Evolutionary conservation across 257 asterid species (phyloP).

Genomic region (Anisodus acutangulus): DNA sequence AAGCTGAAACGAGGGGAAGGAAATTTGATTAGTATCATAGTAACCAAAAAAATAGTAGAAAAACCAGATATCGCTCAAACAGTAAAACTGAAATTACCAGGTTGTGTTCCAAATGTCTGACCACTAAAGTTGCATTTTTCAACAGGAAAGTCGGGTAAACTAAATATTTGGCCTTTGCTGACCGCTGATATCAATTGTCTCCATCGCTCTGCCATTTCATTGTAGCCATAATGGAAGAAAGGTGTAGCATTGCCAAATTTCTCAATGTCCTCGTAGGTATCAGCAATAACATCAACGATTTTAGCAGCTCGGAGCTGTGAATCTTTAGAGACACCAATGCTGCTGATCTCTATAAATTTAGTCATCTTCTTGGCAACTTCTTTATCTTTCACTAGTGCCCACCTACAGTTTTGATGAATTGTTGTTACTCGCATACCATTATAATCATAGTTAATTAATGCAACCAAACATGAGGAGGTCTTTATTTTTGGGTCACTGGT

Average conservation of each 20-base stretch:
- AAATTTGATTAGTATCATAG: not conserved
- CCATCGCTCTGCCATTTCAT: constrained; percentile 72
- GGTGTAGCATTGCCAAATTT: constrained; percentile 39
- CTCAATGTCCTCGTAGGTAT: constrained; percentile 48
- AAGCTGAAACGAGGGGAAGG: constrained; percentile 49
- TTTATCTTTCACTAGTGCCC: constrained; percentile 87
- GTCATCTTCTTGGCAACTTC: constrained; percentile 83
- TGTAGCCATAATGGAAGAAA: constrained; percentile 65
- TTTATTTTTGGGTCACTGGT: not conserved
- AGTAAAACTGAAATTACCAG: constrained; percentile 52
- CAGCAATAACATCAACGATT: constrained; percentile 62
- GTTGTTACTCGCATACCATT: not conserved
- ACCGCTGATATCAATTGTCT: constrained; percentile 65
- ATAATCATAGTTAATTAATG: not conserved
- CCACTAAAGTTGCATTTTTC: constrained; percentile 65
- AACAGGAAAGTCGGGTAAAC: constrained; percentile 59
- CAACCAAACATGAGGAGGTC: not conserved
- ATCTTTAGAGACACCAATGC: constrained; percentile 91
- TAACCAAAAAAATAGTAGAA: not conserved
- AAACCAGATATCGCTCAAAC: not conserved
- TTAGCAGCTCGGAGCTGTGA: constrained; percentile 91
- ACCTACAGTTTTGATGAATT: constrained; percentile 48
- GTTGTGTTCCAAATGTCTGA: constrained; percentile 61
- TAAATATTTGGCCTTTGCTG: constrained; percentile 54
- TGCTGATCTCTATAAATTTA: constrained; percentile 69